phyloP scores from a whole-genome alignment of 176 grass and related monocot species.

The Aegilops sharonensis region DNA sequence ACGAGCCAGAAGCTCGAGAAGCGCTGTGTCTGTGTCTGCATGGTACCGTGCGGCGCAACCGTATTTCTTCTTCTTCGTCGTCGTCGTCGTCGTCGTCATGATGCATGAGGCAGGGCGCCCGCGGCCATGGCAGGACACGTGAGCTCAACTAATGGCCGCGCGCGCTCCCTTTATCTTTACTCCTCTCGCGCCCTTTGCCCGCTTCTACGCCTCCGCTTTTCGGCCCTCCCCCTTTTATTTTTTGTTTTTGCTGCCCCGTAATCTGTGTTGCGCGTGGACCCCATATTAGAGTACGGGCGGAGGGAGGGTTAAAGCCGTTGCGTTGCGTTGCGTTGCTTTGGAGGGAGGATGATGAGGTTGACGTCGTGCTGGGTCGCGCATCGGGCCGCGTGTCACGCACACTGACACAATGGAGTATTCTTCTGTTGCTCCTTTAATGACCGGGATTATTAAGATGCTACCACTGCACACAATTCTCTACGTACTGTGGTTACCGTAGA shows the following conservation, averaged over 20 bases:
- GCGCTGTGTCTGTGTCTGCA: too few species aligned
- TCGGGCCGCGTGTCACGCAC: not conserved
- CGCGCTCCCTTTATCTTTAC: conserved; percentile 23
- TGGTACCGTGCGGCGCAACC: too few species aligned
- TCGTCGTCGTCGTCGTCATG: not conserved
- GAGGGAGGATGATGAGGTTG: not conserved
- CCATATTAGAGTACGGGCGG: not conserved
- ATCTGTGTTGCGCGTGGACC: conserved; percentile 1
- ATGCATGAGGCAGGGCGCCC: not conserved
- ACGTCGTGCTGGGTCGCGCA: conserved; percentile 10
- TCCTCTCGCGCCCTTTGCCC: not conserved
- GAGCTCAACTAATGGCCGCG: conserved; percentile 26
- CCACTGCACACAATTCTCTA: not conserved
- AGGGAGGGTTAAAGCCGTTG: not conserved
- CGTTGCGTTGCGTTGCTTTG: not conserved
- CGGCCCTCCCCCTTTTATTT: too few species aligned
- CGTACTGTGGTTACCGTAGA: not conserved
- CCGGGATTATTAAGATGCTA: not conserved
- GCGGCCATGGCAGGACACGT: conserved; percentile 44
- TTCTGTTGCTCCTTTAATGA: conserved; percentile 34
- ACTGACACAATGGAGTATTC: conserved; percentile 20
- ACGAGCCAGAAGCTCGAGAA: too few species aligned
- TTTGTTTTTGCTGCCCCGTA: not conserved
- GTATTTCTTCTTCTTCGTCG: not conserved
- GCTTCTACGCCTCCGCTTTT: not conserved